Evolutionary conservation across 371 early-diverging fungal genomes (phyloP).

Genomic region (Saksenaea oblongispora): DNA sequence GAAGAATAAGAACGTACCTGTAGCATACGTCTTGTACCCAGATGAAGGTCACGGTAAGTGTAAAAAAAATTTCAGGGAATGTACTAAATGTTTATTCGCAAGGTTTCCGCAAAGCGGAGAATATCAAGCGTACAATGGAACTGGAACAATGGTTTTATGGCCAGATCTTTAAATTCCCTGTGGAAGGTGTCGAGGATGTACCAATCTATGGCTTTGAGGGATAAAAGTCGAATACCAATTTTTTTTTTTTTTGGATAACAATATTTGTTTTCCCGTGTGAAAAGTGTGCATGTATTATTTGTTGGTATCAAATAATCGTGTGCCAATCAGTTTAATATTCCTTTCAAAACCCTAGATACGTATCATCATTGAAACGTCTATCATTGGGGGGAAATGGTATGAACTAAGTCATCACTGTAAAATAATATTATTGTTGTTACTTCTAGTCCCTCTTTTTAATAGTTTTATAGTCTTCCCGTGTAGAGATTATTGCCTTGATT

Average conservation of each 20-base stretch:
- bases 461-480: too few relatives aligned
- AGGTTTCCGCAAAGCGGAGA: constrained; percentile 50
- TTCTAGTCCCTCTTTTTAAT: too few relatives aligned
- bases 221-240: too few relatives aligned
- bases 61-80: background rate
- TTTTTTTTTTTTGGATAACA: too few relatives aligned
- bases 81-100: background rate
- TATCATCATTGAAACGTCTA: too few relatives aligned
- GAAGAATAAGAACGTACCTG: constrained; percentile 58
- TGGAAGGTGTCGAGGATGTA: constrained; percentile 44
- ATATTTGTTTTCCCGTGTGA: too few relatives aligned
- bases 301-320: background rate
- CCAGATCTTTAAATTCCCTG: constrained; percentile 50
- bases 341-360: too few relatives aligned
- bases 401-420: too few relatives aligned
- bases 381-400: too few relatives aligned
- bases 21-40: constrained; percentile 69
- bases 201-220: constrained; percentile 46
- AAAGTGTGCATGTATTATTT: too few relatives aligned
- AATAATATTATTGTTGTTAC: too few relatives aligned
- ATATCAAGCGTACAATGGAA: constrained; percentile 51
- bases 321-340: too few relatives aligned
- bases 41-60: constrained; percentile 70
- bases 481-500: background rate
- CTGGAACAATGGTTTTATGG: constrained; percentile 57